Conservation (phyloP, 352 stramenopile species). For the Phytophthora boehmeriae region DNA sequence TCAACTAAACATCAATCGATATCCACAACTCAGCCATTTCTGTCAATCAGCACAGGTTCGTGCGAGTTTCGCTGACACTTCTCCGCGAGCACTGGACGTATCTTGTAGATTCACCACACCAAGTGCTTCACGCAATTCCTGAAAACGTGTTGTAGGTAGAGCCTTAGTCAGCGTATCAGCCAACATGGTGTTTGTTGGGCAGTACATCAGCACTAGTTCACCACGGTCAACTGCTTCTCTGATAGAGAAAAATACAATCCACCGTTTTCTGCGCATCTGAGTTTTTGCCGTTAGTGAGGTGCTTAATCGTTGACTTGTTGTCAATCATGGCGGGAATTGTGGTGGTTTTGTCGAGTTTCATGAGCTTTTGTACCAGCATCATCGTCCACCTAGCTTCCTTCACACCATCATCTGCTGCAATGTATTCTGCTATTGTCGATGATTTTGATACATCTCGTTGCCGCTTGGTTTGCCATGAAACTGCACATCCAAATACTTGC, state of each 20-base stretch:
- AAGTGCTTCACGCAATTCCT: background rate
- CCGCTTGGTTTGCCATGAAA: too few relatives aligned
- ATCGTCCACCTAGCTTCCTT: slow-evolving; percentile 7
- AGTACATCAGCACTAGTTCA: slow-evolving; percentile 4
- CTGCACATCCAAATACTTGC: too few relatives aligned
- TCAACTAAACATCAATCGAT: too few relatives aligned
- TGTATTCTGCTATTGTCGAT: slow-evolving; percentile 11
- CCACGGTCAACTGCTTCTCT: background rate
- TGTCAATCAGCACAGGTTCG: too few relatives aligned
- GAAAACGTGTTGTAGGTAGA: background rate
- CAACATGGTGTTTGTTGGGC: slow-evolving; percentile 6
- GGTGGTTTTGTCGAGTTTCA: background rate
- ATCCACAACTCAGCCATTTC: too few relatives aligned
- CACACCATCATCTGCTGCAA: slow-evolving; percentile 12
- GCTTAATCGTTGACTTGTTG: slow-evolving; percentile 16
- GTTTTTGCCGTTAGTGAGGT: slow-evolving; percentile 10
- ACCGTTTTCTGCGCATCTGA: slow-evolving; percentile 13
- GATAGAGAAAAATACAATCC: slow-evolving; percentile 11
- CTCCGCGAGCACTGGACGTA: slow-evolving; percentile 6
- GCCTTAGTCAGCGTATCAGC: slow-evolving; percentile 8
- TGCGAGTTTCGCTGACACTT: slow-evolving; percentile 8
- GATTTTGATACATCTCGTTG: too few relatives aligned
- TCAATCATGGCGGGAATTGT: slow-evolving; percentile 12
- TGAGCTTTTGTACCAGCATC: background rate
- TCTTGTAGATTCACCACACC: background rate